A percentile compares a stretch with the other conserved stretches of the same genome.
phyloP scores from a whole-genome alignment of 345 rosid species.

The Trapa incisa region DNA sequence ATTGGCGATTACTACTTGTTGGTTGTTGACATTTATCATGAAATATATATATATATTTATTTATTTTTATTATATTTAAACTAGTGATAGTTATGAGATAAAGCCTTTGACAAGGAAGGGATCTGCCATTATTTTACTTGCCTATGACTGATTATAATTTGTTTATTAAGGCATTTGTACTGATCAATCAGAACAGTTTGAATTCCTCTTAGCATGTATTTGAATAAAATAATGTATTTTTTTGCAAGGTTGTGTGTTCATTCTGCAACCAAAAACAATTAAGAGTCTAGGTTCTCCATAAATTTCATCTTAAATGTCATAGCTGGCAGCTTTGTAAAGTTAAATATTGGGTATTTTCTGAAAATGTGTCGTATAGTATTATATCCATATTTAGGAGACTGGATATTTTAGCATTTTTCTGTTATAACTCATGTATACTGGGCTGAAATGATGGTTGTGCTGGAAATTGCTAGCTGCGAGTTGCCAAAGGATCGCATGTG shows the following conservation, averaged over 20 bases:
- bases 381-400: neutral
- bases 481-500: slow-evolving; percentile 38
- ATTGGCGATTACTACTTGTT: neutral
- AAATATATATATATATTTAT: neutral
- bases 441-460: slow-evolving; percentile 7
- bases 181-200: no score
- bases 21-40: neutral
- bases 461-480: slow-evolving; percentile 41
- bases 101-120: neutral
- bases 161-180: neutral
- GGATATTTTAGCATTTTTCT: neutral
- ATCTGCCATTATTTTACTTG: neutral
- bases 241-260: neutral
- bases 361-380: neutral
- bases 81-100: neutral
- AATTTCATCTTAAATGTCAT: neutral
- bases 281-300: neutral
- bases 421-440: neutral
- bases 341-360: neutral
- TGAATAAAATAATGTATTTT: neutral
- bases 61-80: neutral
- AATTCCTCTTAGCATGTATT: neutral
- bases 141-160: neutral
- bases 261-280: neutral
- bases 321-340: neutral